Base-by-base conservation (phyloP, 495 filamentous ascomycete genomes). In the Penicillium herquei region DNA sequence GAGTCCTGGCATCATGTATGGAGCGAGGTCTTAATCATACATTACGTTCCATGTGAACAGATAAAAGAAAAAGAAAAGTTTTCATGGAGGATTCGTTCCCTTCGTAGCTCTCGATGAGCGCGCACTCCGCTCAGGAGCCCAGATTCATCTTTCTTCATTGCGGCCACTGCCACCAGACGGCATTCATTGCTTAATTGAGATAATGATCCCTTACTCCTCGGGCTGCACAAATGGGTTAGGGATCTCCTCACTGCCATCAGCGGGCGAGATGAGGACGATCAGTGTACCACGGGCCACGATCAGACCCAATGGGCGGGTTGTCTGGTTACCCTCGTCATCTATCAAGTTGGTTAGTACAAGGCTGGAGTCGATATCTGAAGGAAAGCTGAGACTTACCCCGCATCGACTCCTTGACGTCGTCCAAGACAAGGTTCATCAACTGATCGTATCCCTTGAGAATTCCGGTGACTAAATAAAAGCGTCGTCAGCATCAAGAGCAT, bases 341-440 rank as follows among this genome's bases (percentile, higher is more conserved):
- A 51, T 43, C 49, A 17, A 6, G n/a, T 10, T 37, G 12, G 47
- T 70, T 59, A 69, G 61, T 31, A 48, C 21, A 26, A 1, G 21
- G 4, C 21, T 31, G 16, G n/a, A 42, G 12, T 33, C 33, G 6
- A 35, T 16, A n/a, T 26, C 11, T 30, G n/a, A 39, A 21, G 33
- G 7, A 30, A 2, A 42, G 34, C 11, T n/a, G 41, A 33, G 21
- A 62, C 66, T 14, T 64, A 96, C 93, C 93, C 76, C 89, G 80
- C 73, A 96, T 81, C 18, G 85, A 77, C 69, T 98, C 94, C 73
- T 95, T 86, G 17, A 94, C 92, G 50, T 98, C 90, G 64, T 98
- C 95, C 48, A 98, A 78, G 17, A 98, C 94, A 51, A 98, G 76
- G 70, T 98, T 98, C 93, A 98, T 97, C 35, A 98, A 78, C 62